These are phyloP conservation scores for Lipomyces orientalis DNA, from an alignment of 805 yeast genomes.

Conservation along the genomic window DNA sequence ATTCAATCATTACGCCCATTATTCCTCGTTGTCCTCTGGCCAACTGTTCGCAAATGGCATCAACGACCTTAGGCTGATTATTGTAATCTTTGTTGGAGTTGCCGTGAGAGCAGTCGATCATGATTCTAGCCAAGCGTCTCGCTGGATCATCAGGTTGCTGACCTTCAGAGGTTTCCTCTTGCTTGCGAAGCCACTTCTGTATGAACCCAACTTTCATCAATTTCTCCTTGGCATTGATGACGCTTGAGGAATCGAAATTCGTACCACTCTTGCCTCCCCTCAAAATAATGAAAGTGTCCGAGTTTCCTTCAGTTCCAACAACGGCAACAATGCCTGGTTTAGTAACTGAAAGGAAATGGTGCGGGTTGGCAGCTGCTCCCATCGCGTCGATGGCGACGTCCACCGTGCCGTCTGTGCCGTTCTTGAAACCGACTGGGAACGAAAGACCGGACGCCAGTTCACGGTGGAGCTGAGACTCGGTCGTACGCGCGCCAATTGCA, in stretches of 20 bases:
- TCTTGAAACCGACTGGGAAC: slow-evolving; percentile 98
- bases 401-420: slow-evolving; percentile 95
- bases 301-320: slow-evolving; percentile 92
- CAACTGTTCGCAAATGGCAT: slow-evolving; percentile 77
- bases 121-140: slow-evolving; percentile 64
- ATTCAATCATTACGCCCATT: slow-evolving; percentile 97
- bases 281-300: slow-evolving; percentile 85
- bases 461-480: slow-evolving; percentile 96
- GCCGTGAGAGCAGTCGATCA: slow-evolving; percentile 98
- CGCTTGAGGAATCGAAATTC: slow-evolving; percentile 79
- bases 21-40: slow-evolving; percentile 73
- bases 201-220: slow-evolving; percentile 52
- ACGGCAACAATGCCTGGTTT: slow-evolving; percentile 97
- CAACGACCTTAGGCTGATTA: slow-evolving; percentile 91
- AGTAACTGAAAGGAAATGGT: slow-evolving; percentile 92
- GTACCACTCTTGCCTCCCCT: slow-evolving; percentile 97
- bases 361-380: slow-evolving; percentile 89
- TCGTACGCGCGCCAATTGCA: slow-evolving; percentile 98
- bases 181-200: slow-evolving; percentile 47
- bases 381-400: slow-evolving; percentile 96
- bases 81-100: slow-evolving; percentile 88
- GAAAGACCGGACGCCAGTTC: slow-evolving; percentile 96
- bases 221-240: slow-evolving; percentile 66
- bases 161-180: slow-evolving; percentile 43
- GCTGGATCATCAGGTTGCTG: slow-evolving; percentile 41